Percentiles rank a stretch among this genome's conserved stretches.
Evolutionary conservation across 768 basidiomycete species (phyloP).

Genomic region (Pleurotus salmoneostramineus): DNA sequence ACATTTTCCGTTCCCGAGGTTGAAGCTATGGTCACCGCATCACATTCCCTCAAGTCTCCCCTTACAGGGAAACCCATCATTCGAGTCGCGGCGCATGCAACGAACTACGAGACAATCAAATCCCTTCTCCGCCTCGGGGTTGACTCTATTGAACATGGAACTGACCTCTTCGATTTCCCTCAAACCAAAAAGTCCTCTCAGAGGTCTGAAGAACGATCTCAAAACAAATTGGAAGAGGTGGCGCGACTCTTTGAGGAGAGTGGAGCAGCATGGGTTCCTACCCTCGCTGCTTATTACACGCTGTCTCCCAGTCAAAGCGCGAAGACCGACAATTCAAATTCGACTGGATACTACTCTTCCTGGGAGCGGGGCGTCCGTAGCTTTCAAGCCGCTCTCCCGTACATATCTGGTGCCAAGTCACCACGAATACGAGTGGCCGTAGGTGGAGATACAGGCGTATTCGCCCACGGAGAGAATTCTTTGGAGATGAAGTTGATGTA

Average conservation of each 20-base stretch:
- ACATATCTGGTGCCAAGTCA: conserved; percentile 27
- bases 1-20: conserved; percentile 47
- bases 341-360: conserved; percentile 9
- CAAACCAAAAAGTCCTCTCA: conserved; percentile 9
- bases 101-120: conserved; percentile 23
- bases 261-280: conserved; percentile 52
- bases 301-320: conserved; percentile 7
- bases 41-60: conserved; percentile 29
- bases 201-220: conserved; percentile 7
- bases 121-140: conserved; percentile 35
- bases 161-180: conserved; percentile 18
- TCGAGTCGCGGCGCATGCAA: conserved; percentile 51
- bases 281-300: conserved; percentile 47
- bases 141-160: conserved; percentile 60
- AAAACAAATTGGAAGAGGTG: conserved; percentile 22
- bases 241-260: conserved; percentile 15
- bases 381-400: conserved; percentile 42
- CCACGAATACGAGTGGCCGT: conserved; percentile 37
- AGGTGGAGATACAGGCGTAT: conserved; percentile 65
- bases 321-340: conserved; percentile 7
- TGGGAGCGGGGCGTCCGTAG: conserved; percentile 36
- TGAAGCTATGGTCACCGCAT: conserved; percentile 40
- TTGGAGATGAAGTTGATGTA: conserved; percentile 62
- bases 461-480: conserved; percentile 57
- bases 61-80: conserved; percentile 38